Evolutionary conservation across 768 basidiomycete species (phyloP).

Genomic region (Termitomyces sp.): DNA sequence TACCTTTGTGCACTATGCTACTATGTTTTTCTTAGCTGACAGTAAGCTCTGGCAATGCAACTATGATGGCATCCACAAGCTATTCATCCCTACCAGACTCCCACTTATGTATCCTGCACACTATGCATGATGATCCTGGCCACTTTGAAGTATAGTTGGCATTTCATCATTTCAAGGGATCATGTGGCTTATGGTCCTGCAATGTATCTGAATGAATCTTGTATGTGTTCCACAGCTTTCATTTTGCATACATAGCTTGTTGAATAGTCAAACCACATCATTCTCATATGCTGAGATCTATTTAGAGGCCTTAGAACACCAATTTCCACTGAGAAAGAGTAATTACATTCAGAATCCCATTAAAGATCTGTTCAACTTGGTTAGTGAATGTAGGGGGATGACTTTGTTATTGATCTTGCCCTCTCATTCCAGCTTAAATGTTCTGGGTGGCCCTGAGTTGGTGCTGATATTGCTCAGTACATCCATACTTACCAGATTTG

Average conservation of each 20-base stretch:
- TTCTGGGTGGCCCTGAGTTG: too few species aligned
- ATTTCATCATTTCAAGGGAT: not conserved
- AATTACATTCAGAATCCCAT: slow-evolving; percentile 65
- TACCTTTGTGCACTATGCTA: too few species aligned
- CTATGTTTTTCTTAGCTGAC: too few species aligned
- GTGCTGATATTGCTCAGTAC: too few species aligned
- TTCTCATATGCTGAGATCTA: slow-evolving; percentile 63
- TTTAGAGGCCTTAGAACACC: not conserved
- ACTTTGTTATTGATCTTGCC: slow-evolving; percentile 28
- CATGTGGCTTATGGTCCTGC: slow-evolving; percentile 73
- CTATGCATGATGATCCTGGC: too few species aligned
- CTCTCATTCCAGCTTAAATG: slow-evolving; percentile 94
- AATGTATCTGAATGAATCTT: slow-evolving; percentile 47
- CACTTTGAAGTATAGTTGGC: not conserved
- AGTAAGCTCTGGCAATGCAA: too few species aligned
- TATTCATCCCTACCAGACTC: too few species aligned
- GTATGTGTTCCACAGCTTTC: slow-evolving; percentile 35
- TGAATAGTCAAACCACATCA: slow-evolving; percentile 57
- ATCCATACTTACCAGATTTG: too few species aligned
- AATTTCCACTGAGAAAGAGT: not conserved
- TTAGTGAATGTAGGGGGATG: not conserved
- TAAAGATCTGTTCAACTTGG: slow-evolving; percentile 48
- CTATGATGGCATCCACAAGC: too few species aligned
- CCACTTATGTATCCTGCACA: too few species aligned
- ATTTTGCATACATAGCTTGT: slow-evolving; percentile 25